Evolutionary conservation across 2,329 filamentous ascomycete species (phyloP).

Genomic region (Dothideomycetidae sp.): DNA sequence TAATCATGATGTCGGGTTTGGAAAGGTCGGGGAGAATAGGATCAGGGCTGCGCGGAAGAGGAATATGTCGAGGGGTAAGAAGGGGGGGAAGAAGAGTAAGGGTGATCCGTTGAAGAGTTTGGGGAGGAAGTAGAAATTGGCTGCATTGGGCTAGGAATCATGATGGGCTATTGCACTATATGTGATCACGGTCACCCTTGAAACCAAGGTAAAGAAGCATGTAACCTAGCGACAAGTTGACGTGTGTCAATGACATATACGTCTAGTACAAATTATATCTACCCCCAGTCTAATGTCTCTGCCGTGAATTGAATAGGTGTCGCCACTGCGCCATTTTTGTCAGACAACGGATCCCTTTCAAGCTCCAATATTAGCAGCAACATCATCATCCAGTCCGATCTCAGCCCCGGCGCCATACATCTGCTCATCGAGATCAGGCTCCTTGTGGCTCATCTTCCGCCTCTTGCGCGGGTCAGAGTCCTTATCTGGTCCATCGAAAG

Average conservation of each 20-base stretch:
- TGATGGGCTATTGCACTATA: too few relatives aligned
- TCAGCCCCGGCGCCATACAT: slow-evolving; percentile 16
- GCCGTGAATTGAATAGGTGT: too few relatives aligned
- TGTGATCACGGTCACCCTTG: too few relatives aligned
- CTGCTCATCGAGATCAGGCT: slow-evolving; percentile 18
- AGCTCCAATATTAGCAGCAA: slow-evolving; percentile 13
- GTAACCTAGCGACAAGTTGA: too few relatives aligned
- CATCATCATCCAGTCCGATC: slow-evolving; percentile 12
- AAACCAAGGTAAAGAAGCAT: too few relatives aligned
- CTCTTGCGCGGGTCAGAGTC: slow-evolving; percentile 22
- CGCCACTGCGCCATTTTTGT: too few relatives aligned
- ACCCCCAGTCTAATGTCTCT: too few relatives aligned
- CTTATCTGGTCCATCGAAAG: slow-evolving; percentile 7
- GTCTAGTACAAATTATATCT: too few relatives aligned
- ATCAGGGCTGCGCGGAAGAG: slow-evolving; percentile 32
- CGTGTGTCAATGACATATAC: too few relatives aligned
- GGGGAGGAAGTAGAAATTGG: slow-evolving; percentile 19
- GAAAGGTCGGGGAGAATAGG: slow-evolving; percentile 36
- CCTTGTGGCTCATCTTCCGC: slow-evolving; percentile 22
- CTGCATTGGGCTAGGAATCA: too few relatives aligned
- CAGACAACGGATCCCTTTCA: too few relatives aligned
- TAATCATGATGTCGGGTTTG: slow-evolving; percentile 47
- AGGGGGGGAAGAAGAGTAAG: slow-evolving; percentile 41
- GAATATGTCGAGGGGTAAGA: slow-evolving; percentile 31
- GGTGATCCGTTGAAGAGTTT: slow-evolving; percentile 81